Percentiles rank a stretch among this genome's conserved stretches.
Evolutionary conservation across 2,329 filamentous ascomycete species (phyloP).

Genomic region (Dichotomopilus funicola): DNA sequence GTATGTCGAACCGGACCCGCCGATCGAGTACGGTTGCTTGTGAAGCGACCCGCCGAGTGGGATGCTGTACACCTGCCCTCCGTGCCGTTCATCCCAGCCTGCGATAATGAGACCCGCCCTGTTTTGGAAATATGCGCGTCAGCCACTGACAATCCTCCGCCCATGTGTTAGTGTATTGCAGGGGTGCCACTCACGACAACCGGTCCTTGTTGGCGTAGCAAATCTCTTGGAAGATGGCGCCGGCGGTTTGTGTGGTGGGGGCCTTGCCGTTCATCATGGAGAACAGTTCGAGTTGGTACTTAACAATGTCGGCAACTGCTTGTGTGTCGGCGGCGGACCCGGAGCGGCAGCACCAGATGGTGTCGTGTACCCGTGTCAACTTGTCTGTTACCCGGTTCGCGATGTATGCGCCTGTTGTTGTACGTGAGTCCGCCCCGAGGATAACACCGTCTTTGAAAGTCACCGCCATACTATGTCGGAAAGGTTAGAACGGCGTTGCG

Average conservation of each 20-base stretch:
- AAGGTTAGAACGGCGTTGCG: constrained; percentile 12
- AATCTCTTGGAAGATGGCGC: constrained; percentile 93
- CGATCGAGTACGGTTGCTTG: constrained; percentile 94
- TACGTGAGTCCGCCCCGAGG: constrained; percentile 91
- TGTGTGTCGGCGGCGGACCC: constrained; percentile 97
- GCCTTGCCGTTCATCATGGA: constrained; percentile 82
- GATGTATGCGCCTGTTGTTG: constrained; percentile 96
- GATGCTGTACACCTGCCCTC: constrained; percentile 96
- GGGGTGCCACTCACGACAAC: constrained; percentile 57
- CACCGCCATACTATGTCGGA: constrained; percentile 75
- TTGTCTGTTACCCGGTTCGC: constrained; percentile 99
- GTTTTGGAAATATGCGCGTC: neutral
- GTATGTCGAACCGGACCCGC: constrained; percentile 95
- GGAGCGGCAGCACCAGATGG: constrained; percentile 98
- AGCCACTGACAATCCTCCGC: neutral
- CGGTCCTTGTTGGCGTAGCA: constrained; percentile 97
- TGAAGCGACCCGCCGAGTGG: constrained; percentile 93
- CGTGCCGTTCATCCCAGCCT: constrained; percentile 92
- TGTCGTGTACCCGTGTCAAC: constrained; percentile 95
- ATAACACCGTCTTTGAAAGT: constrained; percentile 99
- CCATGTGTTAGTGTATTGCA: neutral
- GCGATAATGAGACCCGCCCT: constrained; percentile 97
- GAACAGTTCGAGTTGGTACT: constrained; percentile 92
- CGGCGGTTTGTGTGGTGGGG: constrained; percentile 91
- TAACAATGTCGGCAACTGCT: constrained; percentile 94